Evolutionary conservation across 768 basidiomycete species (phyloP).

Genomic region (Suillus clintonianus): DNA sequence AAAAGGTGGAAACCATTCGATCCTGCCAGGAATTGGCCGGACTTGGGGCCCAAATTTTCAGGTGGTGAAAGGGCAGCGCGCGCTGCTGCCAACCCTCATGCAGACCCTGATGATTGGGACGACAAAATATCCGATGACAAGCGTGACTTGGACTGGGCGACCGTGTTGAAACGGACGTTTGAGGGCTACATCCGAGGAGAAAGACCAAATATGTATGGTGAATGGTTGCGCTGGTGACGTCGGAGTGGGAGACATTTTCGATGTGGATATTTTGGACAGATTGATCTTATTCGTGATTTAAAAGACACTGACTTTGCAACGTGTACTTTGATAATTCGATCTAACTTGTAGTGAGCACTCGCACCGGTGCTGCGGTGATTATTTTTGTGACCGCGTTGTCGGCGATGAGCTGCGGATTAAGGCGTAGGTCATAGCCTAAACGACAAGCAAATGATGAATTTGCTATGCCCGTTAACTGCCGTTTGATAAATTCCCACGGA

Average conservation of each 20-base stretch:
- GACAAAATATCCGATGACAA: slow-evolving; percentile 61
- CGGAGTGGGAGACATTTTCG: background rate
- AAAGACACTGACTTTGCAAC: background rate
- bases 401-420: too few species aligned
- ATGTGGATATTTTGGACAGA: background rate
- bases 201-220: slow-evolving; percentile 91
- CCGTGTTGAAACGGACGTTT: slow-evolving; percentile 92
- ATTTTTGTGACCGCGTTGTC: background rate
- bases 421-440: too few species aligned
- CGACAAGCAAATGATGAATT: background rate
- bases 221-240: slow-evolving; percentile 46
- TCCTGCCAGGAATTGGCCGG: slow-evolving; percentile 84
- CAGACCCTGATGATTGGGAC: slow-evolving; percentile 25
- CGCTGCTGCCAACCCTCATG: slow-evolving; percentile 20
- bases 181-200: slow-evolving; percentile 88
- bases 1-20: slow-evolving; percentile 94
- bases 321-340: background rate
- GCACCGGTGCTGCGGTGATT: background rate
- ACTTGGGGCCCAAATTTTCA: slow-evolving; percentile 78
- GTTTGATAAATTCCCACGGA: slow-evolving; percentile 1
- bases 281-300: background rate
- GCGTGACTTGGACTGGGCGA: slow-evolving; percentile 82
- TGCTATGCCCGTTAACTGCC: background rate
- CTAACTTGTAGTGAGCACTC: background rate
- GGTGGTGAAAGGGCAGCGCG: slow-evolving; percentile 73